Evolutionary conservation across 2,329 filamentous ascomycete species (phyloP), one percentile per base, ranked within the genome.

Genomic region (Aspergillus tanneri): DNA sequence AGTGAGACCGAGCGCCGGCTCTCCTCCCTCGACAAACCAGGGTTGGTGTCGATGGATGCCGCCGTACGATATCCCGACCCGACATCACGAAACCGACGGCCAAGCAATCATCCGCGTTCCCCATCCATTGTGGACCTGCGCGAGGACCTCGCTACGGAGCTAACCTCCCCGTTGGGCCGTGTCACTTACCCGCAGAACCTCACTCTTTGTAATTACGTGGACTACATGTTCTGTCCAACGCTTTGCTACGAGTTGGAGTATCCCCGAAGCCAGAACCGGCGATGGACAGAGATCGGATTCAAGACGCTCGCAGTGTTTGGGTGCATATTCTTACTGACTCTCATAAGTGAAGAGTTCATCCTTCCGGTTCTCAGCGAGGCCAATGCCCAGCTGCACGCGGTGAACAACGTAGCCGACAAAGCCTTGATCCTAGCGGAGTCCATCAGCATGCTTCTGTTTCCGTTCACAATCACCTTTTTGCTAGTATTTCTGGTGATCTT

Each of bases 201-300:
- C 38, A 93, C 88, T 0, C 78, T 86, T 68, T 61, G 74, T 57
- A 97, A 97, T 72, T 96, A 88, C 65, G 57, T 82, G 48, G 93
- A 97, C 73, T 97, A 86, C 67, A 75, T 96, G 9, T 82, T 93
- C 64, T 97, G 91, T 63, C 93, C 93, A 12, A 99, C 93, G 0
- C 81, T 99, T 16, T 99, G 93, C 77, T 99, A 99, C 72, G 93
- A 99, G 72, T 79, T 97, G 41, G 92, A 97, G 68, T 99, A 97
- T 68, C 93, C 93, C 2, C 86, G 93, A 40, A 90, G 82, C 9
- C 67, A 79, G 10, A 73, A 76, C n/a, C 84, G 90, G 49, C 83
- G 88, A 59, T 96, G 88, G 85, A 79, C 83, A 16, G 86, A 90
- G 55, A 81, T 97, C 36, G 82, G 88, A 49, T 88, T 86, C 69